phyloP scores from a whole-genome alignment of 495 filamentous ascomycete species.

The Schizothecium vesticola region DNA sequence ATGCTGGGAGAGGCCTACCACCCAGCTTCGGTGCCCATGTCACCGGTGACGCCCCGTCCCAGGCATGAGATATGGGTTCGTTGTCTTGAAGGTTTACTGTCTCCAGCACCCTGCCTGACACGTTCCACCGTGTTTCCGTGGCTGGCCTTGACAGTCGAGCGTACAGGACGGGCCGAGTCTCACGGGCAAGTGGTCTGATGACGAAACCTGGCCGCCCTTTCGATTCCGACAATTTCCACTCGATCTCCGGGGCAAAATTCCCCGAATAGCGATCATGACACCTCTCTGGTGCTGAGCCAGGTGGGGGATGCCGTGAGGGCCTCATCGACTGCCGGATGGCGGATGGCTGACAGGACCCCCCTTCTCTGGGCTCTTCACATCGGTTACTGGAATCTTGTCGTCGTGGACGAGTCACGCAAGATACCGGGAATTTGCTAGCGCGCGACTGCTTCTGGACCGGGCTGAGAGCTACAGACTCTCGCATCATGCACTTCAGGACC shows the following conservation, averaged over 20 bases:
- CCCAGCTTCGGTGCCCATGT: background rate
- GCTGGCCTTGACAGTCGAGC: constrained; percentile 9
- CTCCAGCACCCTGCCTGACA: constrained; percentile 14
- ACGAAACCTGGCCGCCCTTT: background rate
- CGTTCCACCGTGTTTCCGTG: constrained; percentile 19
- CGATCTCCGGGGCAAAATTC: background rate
- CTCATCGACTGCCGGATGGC: background rate
- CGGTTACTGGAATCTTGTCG: background rate
- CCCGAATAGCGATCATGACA: background rate
- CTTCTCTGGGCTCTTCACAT: background rate
- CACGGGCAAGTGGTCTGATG: constrained; percentile 1
- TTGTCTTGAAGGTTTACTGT: constrained; percentile 4
- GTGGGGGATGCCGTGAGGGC: background rate
- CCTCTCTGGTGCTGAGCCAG: background rate
- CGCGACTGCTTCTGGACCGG: background rate
- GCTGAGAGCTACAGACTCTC: background rate
- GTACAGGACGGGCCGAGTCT: background rate
- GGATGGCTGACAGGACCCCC: background rate
- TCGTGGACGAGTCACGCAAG: background rate
- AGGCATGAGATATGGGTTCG: background rate
- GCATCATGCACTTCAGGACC: background rate
- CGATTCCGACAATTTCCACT: background rate
- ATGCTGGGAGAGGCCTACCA: background rate
- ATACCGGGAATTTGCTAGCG: background rate
- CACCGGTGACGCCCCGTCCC: background rate